Evolutionary conservation across 495 filamentous ascomycete genomes (phyloP).

Genomic region (Sabuloglossum arenarium): DNA sequence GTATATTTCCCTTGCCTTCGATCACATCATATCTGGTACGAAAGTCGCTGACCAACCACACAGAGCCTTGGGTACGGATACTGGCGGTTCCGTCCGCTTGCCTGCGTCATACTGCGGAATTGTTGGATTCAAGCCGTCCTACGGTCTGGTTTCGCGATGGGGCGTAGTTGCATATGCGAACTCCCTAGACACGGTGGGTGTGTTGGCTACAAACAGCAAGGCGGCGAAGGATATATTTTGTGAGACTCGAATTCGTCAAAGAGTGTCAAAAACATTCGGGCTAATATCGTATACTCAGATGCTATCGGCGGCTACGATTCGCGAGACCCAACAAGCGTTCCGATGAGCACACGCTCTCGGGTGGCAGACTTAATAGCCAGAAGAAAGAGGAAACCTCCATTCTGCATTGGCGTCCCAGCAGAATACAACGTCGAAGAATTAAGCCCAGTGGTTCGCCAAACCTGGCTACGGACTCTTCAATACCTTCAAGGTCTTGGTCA

Average conservation of each 20-base stretch:
- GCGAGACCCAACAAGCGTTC: constrained; percentile 59
- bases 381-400: background rate
- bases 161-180: constrained; percentile 93
- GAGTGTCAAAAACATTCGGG: background rate
- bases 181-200: constrained; percentile 81
- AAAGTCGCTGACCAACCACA: constrained; percentile 1
- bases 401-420: constrained; percentile 43
- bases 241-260: constrained; percentile 10
- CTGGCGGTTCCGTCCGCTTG: constrained; percentile 78
- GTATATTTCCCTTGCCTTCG: constrained; percentile 17
- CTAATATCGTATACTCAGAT: constrained; percentile 7
- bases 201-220: constrained; percentile 35
- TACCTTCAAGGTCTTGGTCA: constrained; percentile 40
- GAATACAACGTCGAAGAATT: constrained; percentile 84
- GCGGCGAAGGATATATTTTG: constrained; percentile 34
- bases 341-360: constrained; percentile 25
- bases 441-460: constrained; percentile 37
- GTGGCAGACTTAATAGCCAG: constrained; percentile 10
- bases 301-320: constrained; percentile 39
- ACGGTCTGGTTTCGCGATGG: constrained; percentile 63
- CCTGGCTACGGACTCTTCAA: constrained; percentile 42
- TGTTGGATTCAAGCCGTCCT: constrained; percentile 86
- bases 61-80: constrained; percentile 80
- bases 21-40: background rate
- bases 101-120: constrained; percentile 80